phyloP scores from a whole-genome alignment of 2,329 filamentous ascomycete species.

The Exophiala alcalophila region DNA sequence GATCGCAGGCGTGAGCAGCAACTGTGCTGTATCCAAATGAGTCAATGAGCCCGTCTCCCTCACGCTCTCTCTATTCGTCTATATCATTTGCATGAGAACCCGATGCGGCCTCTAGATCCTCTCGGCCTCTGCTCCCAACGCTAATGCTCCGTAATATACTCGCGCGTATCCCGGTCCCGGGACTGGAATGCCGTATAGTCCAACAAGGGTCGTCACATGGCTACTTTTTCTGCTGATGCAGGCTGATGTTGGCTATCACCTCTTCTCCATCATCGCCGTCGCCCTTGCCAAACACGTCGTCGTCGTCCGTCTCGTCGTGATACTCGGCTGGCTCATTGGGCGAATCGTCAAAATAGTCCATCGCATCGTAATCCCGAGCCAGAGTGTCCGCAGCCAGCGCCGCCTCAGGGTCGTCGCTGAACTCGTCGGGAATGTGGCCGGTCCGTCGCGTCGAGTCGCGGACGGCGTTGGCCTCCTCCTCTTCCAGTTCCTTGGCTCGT shows the following conservation, averaged over 20 bases:
- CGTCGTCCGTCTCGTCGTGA: conserved; percentile 54
- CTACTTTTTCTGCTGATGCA: conserved; percentile 36
- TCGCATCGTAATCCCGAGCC: conserved; percentile 42
- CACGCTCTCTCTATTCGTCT: too few relatives aligned
- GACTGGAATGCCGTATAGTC: too few relatives aligned
- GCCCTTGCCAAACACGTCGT: conserved; percentile 44
- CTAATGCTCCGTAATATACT: too few relatives aligned
- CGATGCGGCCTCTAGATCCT: too few relatives aligned
- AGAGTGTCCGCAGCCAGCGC: conserved; percentile 41
- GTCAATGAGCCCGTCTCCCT: too few relatives aligned
- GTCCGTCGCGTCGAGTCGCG: conserved; percentile 36
- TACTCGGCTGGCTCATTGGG: conserved; percentile 37
- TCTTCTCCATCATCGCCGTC: conserved; percentile 33
- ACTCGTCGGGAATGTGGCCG: conserved; percentile 26
- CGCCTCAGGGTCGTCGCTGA: conserved; percentile 39
- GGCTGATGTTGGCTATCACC: conserved; percentile 37
- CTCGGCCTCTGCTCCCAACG: too few relatives aligned
- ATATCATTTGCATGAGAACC: too few relatives aligned
- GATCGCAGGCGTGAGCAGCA: too few relatives aligned
- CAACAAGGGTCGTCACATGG: too few relatives aligned
- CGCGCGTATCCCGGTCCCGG: too few relatives aligned
- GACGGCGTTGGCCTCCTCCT: conserved; percentile 43
- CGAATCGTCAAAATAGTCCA: conserved; percentile 44
- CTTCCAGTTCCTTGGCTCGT: conserved; percentile 49
- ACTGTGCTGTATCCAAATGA: too few relatives aligned